Evolutionary conservation across 2,329 filamentous ascomycete species (phyloP), one percentile per base, ranked within the genome.

Genomic region (Zopfia rhizophila): DNA sequence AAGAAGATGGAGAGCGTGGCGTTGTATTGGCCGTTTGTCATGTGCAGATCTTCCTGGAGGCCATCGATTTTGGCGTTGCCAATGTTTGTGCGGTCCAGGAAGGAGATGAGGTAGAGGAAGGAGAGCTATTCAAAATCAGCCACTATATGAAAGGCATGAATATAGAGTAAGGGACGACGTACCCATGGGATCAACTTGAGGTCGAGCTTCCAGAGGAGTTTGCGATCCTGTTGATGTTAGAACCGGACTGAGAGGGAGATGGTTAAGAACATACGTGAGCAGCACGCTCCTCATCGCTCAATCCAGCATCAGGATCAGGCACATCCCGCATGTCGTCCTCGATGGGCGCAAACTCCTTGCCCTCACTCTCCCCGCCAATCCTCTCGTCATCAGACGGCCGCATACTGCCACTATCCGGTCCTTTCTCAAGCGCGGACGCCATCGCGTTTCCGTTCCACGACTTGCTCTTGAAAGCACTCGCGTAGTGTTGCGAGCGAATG

Each of bases 1-100:
- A 95, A 96, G 75, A 96, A 96, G 58, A 95, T 87, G 23, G 88
- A 90, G 6, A 96, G 78, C 0, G 86, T 82, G 16, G 82, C 78
- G 68, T 92, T 92, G 74, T 91, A 96, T 63, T 88, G 78, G 5
- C 77, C 72, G 2, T 81, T 78, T 0, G 79, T 79, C 77, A 93
- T 82, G 22, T 80, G 55, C 5, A 94, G 74, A 45, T 88, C 84
- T 8, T 77, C 63, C 42, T 79, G 69, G 3, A 85, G 68, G 11
- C 82, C 80, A n/a, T 78, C 81, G 16, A 85, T 75, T 60, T 82
- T 82, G 2, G 82, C 90, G 72, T 80, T 94, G 31, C 89, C 89
- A 48, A 92, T 89, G 60, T 94, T 93, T 18, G 90, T 91, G 11
- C 87, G 61, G 45, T 77, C 74, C 13, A 91, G 79, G 67, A 91